Conservation (phyloP, 805 yeast species). For the Wickerhamiella kazuoi region DNA sequence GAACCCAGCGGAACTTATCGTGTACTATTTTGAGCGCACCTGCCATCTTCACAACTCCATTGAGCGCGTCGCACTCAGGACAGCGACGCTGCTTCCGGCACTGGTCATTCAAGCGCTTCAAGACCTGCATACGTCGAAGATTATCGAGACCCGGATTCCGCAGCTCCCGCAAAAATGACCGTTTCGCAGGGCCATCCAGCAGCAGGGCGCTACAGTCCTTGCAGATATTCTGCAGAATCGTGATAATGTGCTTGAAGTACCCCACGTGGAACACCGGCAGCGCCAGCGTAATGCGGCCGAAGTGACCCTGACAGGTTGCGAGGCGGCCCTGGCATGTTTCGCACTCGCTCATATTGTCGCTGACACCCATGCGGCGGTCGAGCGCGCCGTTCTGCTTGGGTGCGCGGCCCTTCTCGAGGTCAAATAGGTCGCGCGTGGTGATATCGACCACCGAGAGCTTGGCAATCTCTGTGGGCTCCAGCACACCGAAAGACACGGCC, state of each 20-base stretch:
- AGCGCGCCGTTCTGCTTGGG: constrained; percentile 76
- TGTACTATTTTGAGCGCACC: constrained; percentile 92
- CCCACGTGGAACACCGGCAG: constrained; percentile 97
- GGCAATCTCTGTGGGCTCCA: constrained; percentile 78
- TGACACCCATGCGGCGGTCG: constrained; percentile 86
- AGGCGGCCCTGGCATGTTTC: constrained; percentile 78
- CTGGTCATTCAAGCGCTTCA: constrained; percentile 73
- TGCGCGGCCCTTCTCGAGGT: constrained; percentile 72
- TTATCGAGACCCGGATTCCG: constrained; percentile 82
- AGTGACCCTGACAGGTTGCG: constrained; percentile 95
- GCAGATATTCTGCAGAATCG: constrained; percentile 78
- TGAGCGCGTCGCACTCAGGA: constrained; percentile 65
- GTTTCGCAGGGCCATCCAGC: constrained; percentile 52
- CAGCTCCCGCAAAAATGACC: constrained; percentile 56
- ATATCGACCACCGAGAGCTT: constrained; percentile 93
- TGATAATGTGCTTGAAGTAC: constrained; percentile 78
- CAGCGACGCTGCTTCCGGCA: constrained; percentile 92
- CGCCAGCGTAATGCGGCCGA: constrained; percentile 85
- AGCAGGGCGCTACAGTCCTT: constrained; percentile 69
- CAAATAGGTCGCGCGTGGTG: constrained; percentile 77
- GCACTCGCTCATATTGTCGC: constrained; percentile 73
- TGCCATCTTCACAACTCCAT: constrained; percentile 95
- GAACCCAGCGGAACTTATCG: constrained; percentile 89
- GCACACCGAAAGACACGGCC: constrained; percentile 81
- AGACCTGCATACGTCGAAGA: constrained; percentile 72